Base-by-base conservation (phyloP, 805 yeast species). In the Suhomyces canberraensis region DNA sequence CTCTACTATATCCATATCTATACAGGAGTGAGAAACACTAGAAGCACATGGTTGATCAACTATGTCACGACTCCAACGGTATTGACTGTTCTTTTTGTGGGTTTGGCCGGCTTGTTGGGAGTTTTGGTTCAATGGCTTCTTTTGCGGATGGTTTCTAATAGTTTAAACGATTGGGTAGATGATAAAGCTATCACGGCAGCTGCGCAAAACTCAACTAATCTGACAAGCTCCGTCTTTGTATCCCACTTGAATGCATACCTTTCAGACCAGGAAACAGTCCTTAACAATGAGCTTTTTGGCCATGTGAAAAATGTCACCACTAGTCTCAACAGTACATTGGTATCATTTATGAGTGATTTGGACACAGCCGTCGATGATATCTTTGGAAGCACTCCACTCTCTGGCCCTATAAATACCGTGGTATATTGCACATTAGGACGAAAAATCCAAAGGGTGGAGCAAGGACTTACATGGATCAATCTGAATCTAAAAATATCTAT, bases 401-500 rank as follows among this genome's bases (percentile, higher is more conserved):
- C 79, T 31, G 54, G 55, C 1, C 84, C 95, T 0, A 69, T 88
- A 31, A 69, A 72, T 19, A 71, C 81, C 0, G 78, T 88, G 0
- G 84, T 90, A 3, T 78, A 81, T 21, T 91, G 98, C 62, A 76
- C 86, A 3, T 67, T 93, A 25, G 91, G 86, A 13, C 68, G 82
- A 33, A 93, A 91, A 50, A 56, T 91, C 5, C 69, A 68, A 11
- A 68, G 73, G 16, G 65, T 88, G 2, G 84, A 84, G 44, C 53
- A 74, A 20, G 98, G 95, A 0, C 60, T 90, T 37, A 73, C 80
- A 2, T 93, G 97, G 97, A 63, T 89, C 1, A 69, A 81, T 47
- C 64, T 81, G 24, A 67, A 84, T 44, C 69, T 89, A 3, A 67
- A 76, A 11, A 59, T 89, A 2, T 45, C 63, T 1, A 52, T 87